Evolutionary conservation across 352 stramenopile species (phyloP).

Genomic region (Bremia lactucae): DNA sequence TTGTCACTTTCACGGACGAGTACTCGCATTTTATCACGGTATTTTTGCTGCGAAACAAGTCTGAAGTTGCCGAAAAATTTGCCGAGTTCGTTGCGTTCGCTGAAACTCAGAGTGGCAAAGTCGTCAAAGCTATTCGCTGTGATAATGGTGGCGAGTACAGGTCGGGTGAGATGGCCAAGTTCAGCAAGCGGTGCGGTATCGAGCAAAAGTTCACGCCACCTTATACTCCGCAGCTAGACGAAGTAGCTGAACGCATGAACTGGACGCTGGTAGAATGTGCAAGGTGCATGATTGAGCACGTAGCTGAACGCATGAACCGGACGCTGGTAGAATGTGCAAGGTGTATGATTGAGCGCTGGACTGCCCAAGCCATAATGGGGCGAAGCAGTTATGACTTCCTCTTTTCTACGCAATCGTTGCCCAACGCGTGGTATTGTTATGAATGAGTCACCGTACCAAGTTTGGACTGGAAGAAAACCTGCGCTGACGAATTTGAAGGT

Average conservation of each 20-base stretch:
- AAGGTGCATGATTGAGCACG: neutral
- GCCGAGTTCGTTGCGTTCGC: conserved; percentile 6
- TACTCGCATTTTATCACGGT: neutral
- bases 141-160: conserved; percentile 14
- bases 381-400: no score
- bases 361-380: no score
- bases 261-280: conserved; percentile 2
- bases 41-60: neutral
- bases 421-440: no score
- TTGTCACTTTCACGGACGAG: neutral
- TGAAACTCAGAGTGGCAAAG: conserved; percentile 9
- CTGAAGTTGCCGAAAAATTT: neutral
- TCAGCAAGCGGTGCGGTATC: conserved; percentile 1
- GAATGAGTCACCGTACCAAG: no score
- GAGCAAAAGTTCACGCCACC: conserved; percentile 12
- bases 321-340: no score
- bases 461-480: no score
- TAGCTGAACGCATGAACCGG: no score
- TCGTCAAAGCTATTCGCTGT: conserved; percentile 3
- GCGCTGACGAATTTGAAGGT: no score
- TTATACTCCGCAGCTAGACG: conserved; percentile 10
- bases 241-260: conserved; percentile 10
- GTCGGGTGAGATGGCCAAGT: neutral
- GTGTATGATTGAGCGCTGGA: no score
- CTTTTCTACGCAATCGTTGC: no score